Evolutionary conservation across 179 eudicot species (phyloP), one percentile per base, ranked within the genome.

Genomic region (Beta lomatogona): DNA sequence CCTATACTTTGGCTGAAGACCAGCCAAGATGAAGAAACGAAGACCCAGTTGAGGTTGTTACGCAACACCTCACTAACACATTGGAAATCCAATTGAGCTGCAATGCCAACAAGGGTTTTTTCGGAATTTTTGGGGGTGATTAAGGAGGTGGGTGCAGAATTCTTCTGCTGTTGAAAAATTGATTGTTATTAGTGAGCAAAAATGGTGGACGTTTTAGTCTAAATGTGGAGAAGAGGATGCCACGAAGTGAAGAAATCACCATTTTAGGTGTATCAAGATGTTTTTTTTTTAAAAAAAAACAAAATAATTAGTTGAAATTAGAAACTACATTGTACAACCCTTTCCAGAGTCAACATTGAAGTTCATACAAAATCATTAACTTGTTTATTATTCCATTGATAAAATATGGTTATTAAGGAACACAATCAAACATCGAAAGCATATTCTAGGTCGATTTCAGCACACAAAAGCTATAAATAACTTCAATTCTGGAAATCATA

Each of bases 21-120:
- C 95, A 67, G 98, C 91, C 98, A 97, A 95, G 9, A 95, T 83
- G 77, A 95, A 95, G 86, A 95, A 95, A 60, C 98, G 86, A 68
- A 93, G 89, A 81, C 97, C 97, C 85, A 90, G 71, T 74, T 89
- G 75, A 71, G 89, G 85, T 46, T 92, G 86, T 78, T 89, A 58
- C 80, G 75, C 58, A 93, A 83, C 6, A 95, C 91, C 81, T 92
- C 89, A 78, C 72, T 57, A 69, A 93, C 87, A 82, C 87, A 88
- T 57, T 71, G 36, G 19, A 87, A 50, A 80, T 91, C 93, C 76
- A 94, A 84, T 67, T 88, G 81, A 28, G 79, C 77, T 57, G 80
- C 71, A 11, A 93, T 79, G 13, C 31, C 31, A 85, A 70, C 69
- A 52, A 95, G 89, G 86, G 86, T 75, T 87, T 77, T 90, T 77